These are phyloP conservation scores for Dactylellina haptotyla DNA, from an alignment of 2,329 filamentous ascomycete genomes.

Conservation along the genomic window DNA sequence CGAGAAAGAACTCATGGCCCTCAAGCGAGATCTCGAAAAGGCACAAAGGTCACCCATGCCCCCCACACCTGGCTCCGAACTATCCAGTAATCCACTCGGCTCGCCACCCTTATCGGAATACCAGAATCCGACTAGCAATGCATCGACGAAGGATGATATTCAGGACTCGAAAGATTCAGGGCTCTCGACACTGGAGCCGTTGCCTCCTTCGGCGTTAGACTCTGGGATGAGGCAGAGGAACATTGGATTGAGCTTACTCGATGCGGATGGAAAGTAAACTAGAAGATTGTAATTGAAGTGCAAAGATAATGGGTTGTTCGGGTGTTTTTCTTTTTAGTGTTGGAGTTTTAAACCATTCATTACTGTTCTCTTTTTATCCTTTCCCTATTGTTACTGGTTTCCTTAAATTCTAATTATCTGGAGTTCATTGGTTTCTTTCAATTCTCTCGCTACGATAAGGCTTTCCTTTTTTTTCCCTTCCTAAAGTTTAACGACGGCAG, in stretches of 20 bases:
- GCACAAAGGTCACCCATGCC: conserved; percentile 76
- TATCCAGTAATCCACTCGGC: conserved; percentile 25
- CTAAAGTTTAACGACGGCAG: background rate
- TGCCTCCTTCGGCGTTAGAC: conserved; percentile 36
- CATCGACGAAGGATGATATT: conserved; percentile 27
- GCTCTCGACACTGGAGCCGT: conserved; percentile 30
- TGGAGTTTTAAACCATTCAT: conserved; percentile 29
- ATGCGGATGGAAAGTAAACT: conserved; percentile 8
- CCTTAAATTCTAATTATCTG: background rate
- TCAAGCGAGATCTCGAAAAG: conserved; percentile 87
- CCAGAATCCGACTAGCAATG: conserved; percentile 8
- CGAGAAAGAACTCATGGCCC: conserved; percentile 90
- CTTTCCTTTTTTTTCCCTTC: background rate
- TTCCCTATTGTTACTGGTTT: background rate
- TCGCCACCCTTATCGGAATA: conserved; percentile 12
- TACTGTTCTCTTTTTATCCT: background rate
- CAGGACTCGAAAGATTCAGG: conserved; percentile 44
- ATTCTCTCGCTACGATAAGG: background rate
- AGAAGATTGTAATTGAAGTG: background rate
- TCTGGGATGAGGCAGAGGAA: conserved; percentile 36
- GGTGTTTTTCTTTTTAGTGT: conserved; percentile 6
- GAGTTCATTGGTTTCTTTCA: conserved; percentile 2
- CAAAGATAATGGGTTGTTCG: background rate
- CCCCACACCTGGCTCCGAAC: conserved; percentile 31
- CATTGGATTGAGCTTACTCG: background rate